Conservation (phyloP, 108 stramenopile genomes). For the Licmophora abbreviata region DNA sequence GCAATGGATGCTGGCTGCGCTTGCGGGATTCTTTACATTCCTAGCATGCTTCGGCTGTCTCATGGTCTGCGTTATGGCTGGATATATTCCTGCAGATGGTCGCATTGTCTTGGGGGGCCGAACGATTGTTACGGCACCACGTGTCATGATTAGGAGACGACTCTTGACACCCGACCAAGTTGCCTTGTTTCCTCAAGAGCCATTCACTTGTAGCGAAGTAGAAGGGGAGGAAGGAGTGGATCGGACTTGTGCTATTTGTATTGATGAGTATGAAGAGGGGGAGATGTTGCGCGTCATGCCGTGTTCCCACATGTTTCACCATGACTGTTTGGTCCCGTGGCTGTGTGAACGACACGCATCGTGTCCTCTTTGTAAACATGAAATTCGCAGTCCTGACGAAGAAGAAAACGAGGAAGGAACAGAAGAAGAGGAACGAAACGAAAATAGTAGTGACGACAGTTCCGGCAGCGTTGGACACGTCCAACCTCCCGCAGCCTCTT, state of each 20-base stretch:
- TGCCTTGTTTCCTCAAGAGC: constrained; percentile 7
- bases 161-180: constrained; percentile 27
- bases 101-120: constrained; percentile 7
- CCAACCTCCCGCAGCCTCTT: too few species aligned
- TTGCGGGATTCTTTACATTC: constrained; percentile 29
- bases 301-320: constrained; percentile 83
- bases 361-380: constrained; percentile 78
- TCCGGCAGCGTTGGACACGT: not conserved
- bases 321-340: constrained; percentile 87
- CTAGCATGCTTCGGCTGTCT: constrained; percentile 26
- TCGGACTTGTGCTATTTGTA: constrained; percentile 73
- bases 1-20: constrained; percentile 11
- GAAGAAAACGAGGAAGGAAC: not conserved
- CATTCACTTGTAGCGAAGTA: constrained; percentile 1
- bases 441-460: not conserved
- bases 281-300: constrained; percentile 69
- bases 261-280: constrained; percentile 78
- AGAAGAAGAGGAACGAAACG: not conserved
- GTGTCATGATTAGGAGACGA: not conserved
- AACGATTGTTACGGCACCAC: constrained; percentile 1
- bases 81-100: constrained; percentile 19
- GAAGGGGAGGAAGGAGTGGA: constrained; percentile 2
- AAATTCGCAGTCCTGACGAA: constrained; percentile 13
- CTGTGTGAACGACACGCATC: constrained; percentile 69
- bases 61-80: constrained; percentile 23